These are phyloP conservation scores for Solanum corneliomulleri DNA, from an alignment of 257 asterid genomes.

Conservation along the genomic window DNA sequence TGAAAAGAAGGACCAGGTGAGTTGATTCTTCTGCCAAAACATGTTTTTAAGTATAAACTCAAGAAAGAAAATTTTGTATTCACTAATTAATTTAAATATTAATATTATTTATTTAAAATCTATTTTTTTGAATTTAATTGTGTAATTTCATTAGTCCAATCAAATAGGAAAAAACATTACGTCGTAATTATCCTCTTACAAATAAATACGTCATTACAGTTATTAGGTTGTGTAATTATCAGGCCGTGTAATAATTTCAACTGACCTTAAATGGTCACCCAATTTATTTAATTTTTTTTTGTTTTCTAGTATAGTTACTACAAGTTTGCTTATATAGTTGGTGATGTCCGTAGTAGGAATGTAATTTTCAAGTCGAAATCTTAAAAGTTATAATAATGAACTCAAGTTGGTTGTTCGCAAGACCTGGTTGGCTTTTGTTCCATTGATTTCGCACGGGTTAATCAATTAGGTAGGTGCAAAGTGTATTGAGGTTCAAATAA, in stretches of 20 bases:
- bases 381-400: background rate
- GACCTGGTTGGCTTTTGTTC: background rate
- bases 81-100: background rate
- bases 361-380: background rate
- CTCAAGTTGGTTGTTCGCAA: background rate
- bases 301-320: background rate
- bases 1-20: too few species aligned
- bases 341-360: background rate
- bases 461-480: background rate
- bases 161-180: too few species aligned
- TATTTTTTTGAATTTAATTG: background rate
- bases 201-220: too few species aligned
- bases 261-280: too few species aligned
- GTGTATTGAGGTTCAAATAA: background rate
- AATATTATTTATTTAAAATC: too few species aligned
- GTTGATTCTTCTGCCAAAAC: too few species aligned
- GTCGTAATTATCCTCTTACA: too few species aligned
- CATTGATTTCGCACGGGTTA: background rate
- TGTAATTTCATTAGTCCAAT: background rate
- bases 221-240: too few species aligned
- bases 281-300: too few species aligned
- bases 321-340: background rate
- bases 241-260: too few species aligned
- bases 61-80: too few species aligned
- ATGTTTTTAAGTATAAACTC: too few species aligned